These are phyloP conservation scores for Aureobasidium subglaciale DNA, from an alignment of 2,329 filamentous ascomycete genomes.

Conservation along the genomic window DNA sequence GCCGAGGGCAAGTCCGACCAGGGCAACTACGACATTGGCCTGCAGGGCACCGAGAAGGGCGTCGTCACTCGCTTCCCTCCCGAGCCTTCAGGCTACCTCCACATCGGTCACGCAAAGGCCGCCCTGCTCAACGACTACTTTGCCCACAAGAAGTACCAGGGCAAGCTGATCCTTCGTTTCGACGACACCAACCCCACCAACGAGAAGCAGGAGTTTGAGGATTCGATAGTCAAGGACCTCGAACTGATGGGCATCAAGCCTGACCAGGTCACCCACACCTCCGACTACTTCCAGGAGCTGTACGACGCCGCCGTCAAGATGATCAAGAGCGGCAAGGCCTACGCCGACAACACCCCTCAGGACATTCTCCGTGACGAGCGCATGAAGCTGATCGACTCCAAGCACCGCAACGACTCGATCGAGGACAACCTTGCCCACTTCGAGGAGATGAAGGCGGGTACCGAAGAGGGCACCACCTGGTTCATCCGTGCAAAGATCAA, in stretches of 20 bases:
- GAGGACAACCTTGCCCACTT: slow-evolving; percentile 81
- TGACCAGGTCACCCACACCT: slow-evolving; percentile 80
- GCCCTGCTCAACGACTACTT: slow-evolving; percentile 95
- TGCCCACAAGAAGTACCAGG: slow-evolving; percentile 85
- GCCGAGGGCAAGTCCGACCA: slow-evolving; percentile 76
- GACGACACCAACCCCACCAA: slow-evolving; percentile 97
- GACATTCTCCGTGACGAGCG: slow-evolving; percentile 79
- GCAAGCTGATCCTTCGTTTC: slow-evolving; percentile 83
- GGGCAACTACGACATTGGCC: slow-evolving; percentile 80
- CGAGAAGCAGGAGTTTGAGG: slow-evolving; percentile 94
- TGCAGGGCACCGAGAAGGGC: slow-evolving; percentile 77
- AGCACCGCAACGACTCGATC: slow-evolving; percentile 64
- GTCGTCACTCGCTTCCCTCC: slow-evolving; percentile 90
- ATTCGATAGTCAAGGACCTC: slow-evolving; percentile 87
- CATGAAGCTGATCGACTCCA: slow-evolving; percentile 72
- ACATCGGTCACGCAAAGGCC: slow-evolving; percentile 93
- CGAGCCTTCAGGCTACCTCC: slow-evolving; percentile 91
- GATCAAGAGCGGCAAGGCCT: slow-evolving; percentile 77
- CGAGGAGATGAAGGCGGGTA: slow-evolving; percentile 81
- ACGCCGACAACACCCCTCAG: slow-evolving; percentile 85
- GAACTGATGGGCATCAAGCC: slow-evolving; percentile 86
- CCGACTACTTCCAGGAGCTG: slow-evolving; percentile 89
- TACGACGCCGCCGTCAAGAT: slow-evolving; percentile 79
- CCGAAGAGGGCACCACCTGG: slow-evolving; percentile 67
- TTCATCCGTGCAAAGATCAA: slow-evolving; percentile 91